phyloP scores from a whole-genome alignment of 352 stramenopile species.

The Phytophthora pluvialis region DNA sequence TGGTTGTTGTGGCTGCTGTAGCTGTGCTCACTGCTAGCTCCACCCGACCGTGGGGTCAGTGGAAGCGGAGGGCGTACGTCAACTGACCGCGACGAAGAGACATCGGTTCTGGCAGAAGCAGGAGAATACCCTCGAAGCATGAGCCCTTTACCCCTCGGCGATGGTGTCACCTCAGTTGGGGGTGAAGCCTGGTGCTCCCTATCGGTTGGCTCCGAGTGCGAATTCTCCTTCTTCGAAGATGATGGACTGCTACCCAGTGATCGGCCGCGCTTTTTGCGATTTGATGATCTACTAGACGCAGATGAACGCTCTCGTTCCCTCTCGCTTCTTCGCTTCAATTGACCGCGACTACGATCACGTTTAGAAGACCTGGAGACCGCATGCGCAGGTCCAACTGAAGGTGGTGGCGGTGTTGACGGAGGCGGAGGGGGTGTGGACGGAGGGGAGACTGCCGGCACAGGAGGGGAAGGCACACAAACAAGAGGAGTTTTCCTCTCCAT shows the following conservation, averaged over 20 bases:
- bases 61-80: slow-evolving; percentile 58
- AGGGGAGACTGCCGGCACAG: slow-evolving; percentile 25
- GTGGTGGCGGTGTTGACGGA: slow-evolving; percentile 31
- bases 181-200: slow-evolving; percentile 9
- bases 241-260: slow-evolving; percentile 22
- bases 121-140: slow-evolving; percentile 44
- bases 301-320: slow-evolving; percentile 16
- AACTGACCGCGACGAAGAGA: slow-evolving; percentile 19
- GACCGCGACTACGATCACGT: slow-evolving; percentile 14
- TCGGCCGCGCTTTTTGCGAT: slow-evolving; percentile 38
- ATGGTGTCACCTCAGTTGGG: slow-evolving; percentile 26
- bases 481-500: slow-evolving; percentile 31
- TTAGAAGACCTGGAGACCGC: slow-evolving; percentile 19
- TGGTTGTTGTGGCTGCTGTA: slow-evolving; percentile 25
- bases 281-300: slow-evolving; percentile 23
- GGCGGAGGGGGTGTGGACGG: slow-evolving; percentile 36
- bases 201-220: slow-evolving; percentile 16
- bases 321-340: slow-evolving; percentile 18
- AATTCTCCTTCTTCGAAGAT: slow-evolving; percentile 15
- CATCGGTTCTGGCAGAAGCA: slow-evolving; percentile 25
- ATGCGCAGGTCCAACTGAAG: slow-evolving; percentile 7
- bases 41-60: slow-evolving; percentile 27
- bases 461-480: slow-evolving; percentile 14
- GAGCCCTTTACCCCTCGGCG: slow-evolving; percentile 42
- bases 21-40: slow-evolving; percentile 29